These are phyloP conservation scores for Ophidiomyces ophidiicola DNA, from an alignment of 2,329 filamentous ascomycete genomes.

Conservation along the genomic window DNA sequence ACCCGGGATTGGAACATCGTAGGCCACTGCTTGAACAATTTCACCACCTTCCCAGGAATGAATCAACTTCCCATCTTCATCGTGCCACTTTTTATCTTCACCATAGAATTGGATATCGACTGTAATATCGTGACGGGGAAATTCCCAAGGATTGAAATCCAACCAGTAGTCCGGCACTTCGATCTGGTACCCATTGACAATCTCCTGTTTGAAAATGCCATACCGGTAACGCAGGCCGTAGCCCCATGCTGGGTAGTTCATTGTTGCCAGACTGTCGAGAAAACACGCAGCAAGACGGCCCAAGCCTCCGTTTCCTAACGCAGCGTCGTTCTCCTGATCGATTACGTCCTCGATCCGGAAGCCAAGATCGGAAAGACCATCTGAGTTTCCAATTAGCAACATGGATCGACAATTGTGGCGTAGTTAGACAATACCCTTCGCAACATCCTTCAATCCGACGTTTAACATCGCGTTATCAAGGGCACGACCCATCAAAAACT, in stretches of 20 bases:
- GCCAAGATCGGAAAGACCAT: slow-evolving; percentile 74
- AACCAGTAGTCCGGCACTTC: slow-evolving; percentile 99
- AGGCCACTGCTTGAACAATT: slow-evolving; percentile 80
- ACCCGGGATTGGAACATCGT: slow-evolving; percentile 84
- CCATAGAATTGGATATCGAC: slow-evolving; percentile 98
- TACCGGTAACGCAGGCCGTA: slow-evolving; percentile 94
- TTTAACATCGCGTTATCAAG: slow-evolving; percentile 99
- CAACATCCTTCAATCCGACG: slow-evolving; percentile 72
- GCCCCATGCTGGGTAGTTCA: slow-evolving; percentile 95
- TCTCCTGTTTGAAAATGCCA: slow-evolving; percentile 99
- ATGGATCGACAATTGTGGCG: neutral
- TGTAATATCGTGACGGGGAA: slow-evolving; percentile 85
- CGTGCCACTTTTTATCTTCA: slow-evolving; percentile 58
- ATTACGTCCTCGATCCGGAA: slow-evolving; percentile 97
- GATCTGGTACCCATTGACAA: slow-evolving; percentile 93
- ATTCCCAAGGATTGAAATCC: slow-evolving; percentile 99
- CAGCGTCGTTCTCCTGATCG: slow-evolving; percentile 87
- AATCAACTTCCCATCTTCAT: slow-evolving; percentile 62
- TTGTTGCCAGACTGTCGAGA: slow-evolving; percentile 84
- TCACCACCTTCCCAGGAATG: slow-evolving; percentile 86
- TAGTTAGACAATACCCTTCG: slow-evolving; percentile 47
- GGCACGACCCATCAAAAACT: slow-evolving; percentile 94
- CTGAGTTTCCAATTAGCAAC: slow-evolving; percentile 23
- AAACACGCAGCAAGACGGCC: slow-evolving; percentile 93
- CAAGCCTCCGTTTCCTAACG: slow-evolving; percentile 88